phyloP scores from a whole-genome alignment of 805 yeast genomes.

The Metschnikowia hibisci region DNA sequence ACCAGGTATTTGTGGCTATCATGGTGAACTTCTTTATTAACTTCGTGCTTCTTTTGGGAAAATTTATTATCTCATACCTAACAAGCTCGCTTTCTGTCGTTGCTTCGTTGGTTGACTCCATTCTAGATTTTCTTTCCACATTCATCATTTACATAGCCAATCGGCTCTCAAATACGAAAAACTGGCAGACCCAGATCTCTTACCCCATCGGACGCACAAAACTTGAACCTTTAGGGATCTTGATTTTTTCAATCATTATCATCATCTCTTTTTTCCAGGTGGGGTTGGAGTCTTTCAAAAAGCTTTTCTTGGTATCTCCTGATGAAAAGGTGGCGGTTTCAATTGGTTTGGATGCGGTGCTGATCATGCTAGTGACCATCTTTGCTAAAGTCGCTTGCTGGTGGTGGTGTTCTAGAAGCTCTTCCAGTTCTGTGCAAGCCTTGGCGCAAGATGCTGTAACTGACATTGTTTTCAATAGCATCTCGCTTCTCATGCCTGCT shows the following conservation, averaged over 20 bases:
- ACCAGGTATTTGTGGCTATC: conserved; percentile 56
- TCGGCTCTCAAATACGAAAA: conserved; percentile 40
- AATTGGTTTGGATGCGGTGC: conserved; percentile 47
- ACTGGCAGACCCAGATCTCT: conserved; percentile 43
- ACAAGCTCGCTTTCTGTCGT: conserved; percentile 71
- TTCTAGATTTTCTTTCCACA: conserved; percentile 70
- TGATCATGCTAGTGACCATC: conserved; percentile 63
- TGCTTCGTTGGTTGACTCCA: conserved; percentile 76
- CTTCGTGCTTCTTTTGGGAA: conserved; percentile 55
- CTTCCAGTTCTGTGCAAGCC: conserved; percentile 69
- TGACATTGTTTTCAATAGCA: conserved; percentile 68
- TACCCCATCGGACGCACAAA: conserved; percentile 73
- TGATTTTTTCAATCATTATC: conserved; percentile 68
- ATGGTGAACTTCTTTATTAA: conserved; percentile 61
- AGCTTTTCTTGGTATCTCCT: conserved; percentile 34
- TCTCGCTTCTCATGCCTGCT: conserved; percentile 68
- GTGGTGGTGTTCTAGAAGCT: conserved; percentile 56
- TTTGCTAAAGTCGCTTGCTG: conserved; percentile 57
- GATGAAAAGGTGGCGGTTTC: conserved; percentile 39
- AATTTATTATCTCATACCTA: conserved; percentile 54
- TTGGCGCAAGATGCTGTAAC: conserved; percentile 80
- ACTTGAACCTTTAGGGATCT: conserved; percentile 73
- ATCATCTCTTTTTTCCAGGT: conserved; percentile 71
- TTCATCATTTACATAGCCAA: conserved; percentile 65
- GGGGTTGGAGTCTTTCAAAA: conserved; percentile 56